phyloP scores from a whole-genome alignment of 2,329 filamentous ascomycete species.

The Penicillium sp. region DNA sequence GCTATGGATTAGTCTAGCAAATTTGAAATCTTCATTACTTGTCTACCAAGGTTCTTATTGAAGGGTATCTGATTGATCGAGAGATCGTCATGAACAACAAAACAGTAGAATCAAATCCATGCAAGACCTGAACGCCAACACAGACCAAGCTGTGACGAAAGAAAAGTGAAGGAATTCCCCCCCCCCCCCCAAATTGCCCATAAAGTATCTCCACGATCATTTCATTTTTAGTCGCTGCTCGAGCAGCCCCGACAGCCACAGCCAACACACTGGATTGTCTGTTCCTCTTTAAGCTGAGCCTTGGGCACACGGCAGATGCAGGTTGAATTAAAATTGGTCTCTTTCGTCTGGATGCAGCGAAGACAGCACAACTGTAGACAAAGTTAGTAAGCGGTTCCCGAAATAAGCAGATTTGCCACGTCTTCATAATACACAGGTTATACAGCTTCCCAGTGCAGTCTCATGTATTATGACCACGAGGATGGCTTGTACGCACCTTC shows the following conservation, averaged over 20 bases:
- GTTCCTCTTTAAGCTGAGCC: conserved; percentile 83
- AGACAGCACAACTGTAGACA: conserved; percentile 78
- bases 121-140: conserved; percentile 14
- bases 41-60: conserved; percentile 2
- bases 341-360: conserved; percentile 97
- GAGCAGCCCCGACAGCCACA: conserved; percentile 92
- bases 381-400: not conserved
- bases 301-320: conserved; percentile 97
- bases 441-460: not conserved
- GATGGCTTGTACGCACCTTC: conserved; percentile 61
- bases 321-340: conserved; percentile 97
- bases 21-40: conserved; percentile 19
- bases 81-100: conserved; percentile 1
- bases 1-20: conserved; percentile 23
- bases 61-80: conserved; percentile 25
- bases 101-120: conserved; percentile 6
- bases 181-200: not conserved
- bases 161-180: not conserved
- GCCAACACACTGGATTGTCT: conserved; percentile 89
- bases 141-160: not conserved
- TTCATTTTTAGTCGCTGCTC: conserved; percentile 67
- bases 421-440: not conserved
- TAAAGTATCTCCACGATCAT: not conserved
- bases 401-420: not conserved
- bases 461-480: not conserved